Base-by-base conservation (phyloP, 2,329 filamentous ascomycete species). In the Epichloe bromicola region DNA sequence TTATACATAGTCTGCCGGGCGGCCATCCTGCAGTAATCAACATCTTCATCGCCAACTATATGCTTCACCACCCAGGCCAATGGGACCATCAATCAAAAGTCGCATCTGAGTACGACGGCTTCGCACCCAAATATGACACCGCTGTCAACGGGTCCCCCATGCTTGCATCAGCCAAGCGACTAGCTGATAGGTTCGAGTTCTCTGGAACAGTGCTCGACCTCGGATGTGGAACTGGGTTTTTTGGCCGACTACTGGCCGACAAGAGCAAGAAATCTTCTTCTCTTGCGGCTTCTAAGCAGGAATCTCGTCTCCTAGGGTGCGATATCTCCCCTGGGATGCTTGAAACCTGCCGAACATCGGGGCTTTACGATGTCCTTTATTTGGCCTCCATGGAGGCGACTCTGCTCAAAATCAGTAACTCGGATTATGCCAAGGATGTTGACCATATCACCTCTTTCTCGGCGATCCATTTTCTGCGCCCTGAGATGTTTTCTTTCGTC, bases 41-140 rank as follows among this genome's bases (percentile, higher is more conserved):
- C 33, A 40, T 49, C 17, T 42, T 36, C 8, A 49, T 49, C 19
- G 47, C 47, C 12, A 48, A 48, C 38, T n/a, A 41, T 37, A 34
- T 41, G 46, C 36, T 48, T 15, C 20, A n/a, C 17, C 15, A 34
- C n/a, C 37, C 37, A 23, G 46, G 30, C 5, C 15, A 48, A 20
- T 33, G 37, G 15, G 15, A 5, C 39, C n/a, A 3, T 11, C 8
- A 17, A 11, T 23, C 19, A 5, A 20, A 42, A 23, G 5, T 42
- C 19, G 36, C 36, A 7, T n/a, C 17, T 14, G 2, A 1, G 8
- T 42, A 47, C 11, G 14, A 26, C 8, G 8, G 4, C 19, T 17
- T 33, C 2, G 46, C 37, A 10, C 14, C 36, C 4, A 2, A 2
- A 0, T 48, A 48, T 8, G 37, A 30, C 33, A 19, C 3, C 5